phyloP scores from a whole-genome alignment of 805 yeast genomes.

The Starmerella stigmatis region DNA sequence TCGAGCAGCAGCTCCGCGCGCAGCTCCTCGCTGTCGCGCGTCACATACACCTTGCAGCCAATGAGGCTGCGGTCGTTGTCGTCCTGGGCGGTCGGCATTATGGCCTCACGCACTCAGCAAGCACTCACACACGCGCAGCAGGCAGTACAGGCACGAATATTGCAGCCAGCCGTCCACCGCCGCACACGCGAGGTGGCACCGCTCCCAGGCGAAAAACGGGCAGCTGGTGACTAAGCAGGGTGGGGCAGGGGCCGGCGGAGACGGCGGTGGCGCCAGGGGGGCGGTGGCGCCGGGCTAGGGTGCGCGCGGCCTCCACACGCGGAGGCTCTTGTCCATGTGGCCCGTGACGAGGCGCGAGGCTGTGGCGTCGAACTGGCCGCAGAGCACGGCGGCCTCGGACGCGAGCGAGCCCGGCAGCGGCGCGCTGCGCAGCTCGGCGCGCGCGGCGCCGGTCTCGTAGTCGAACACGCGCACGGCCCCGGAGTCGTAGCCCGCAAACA shows the following conservation, averaged over 20 bases:
- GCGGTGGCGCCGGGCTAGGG: not conserved
- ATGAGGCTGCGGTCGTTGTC: constrained; percentile 25
- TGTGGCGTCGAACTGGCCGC: constrained; percentile 64
- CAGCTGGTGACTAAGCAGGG: not conserved
- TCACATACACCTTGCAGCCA: constrained; percentile 75
- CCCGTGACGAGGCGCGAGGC: constrained; percentile 78
- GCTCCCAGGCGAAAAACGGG: not conserved
- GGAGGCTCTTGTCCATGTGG: constrained; percentile 72
- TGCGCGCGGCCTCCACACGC: constrained; percentile 38
- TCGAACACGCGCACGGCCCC: constrained; percentile 72
- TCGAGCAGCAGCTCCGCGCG: constrained; percentile 77
- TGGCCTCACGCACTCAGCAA: not conserved
- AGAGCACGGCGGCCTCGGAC: constrained; percentile 41
- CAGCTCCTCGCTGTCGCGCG: constrained; percentile 69
- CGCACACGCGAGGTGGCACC: no score
- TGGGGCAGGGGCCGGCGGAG: no score
- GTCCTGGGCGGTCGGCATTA: not conserved
- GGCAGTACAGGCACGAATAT: no score
- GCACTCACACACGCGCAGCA: no score
- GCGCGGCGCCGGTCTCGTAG: constrained; percentile 52
- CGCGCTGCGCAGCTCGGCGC: constrained; percentile 53
- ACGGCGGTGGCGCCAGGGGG: no score
- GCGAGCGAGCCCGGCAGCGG: constrained; percentile 18
- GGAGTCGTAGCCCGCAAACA: constrained; percentile 76
- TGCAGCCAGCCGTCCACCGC: no score